Base-by-base conservation (phyloP, 2,329 filamentous ascomycete species). In the Calonectria pauciramosa region DNA sequence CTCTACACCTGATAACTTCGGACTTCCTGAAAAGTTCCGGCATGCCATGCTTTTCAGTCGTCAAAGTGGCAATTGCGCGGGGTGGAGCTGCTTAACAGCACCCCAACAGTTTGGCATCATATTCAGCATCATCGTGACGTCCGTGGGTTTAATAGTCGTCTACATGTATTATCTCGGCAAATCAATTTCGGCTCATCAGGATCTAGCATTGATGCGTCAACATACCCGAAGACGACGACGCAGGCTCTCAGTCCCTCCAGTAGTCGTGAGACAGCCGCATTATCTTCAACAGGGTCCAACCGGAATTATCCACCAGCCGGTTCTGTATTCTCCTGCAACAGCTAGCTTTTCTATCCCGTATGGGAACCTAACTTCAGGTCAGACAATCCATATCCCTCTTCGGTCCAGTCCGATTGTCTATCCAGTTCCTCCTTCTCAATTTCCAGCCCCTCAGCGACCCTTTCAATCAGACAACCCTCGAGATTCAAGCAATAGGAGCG, bases 51-150 rank as follows among this genome's bases (percentile, higher is more conserved):
- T 9, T 6, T 32, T 70, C 34, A 23, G 32, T 8, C 36, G 23
- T 23, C 75, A 73, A 16, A 20, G 56, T 23, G 52, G 71, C 11
- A 47, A 70, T 10, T 87, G 84, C 73, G 73, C 77, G 3, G 82
- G 85, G 14, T 88, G 86, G 86, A 72, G 80, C 52, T 88, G 87
- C 72, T 80, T 88, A n/a, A 86, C 79, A 34, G 59, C 76, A 13
- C 76, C 82, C 0, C 81, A 86, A 54, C 81, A 86, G 41, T 84
- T 83, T 28, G 87, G 87, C 2, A 82, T 88, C 36, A 83, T 88
- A 20, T 83, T 86, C 72, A 85, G 83, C 72, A 78, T 83, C 18
- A 70, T 84, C 10, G 71, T 85, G 9, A 76, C 82, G 2, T 75
- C 77, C 5, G 72, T 83, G 16, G 71, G 83, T 13, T 51, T 87